phyloP scores from a whole-genome alignment of 2,329 filamentous ascomycete species.

The Ophiostoma novo-ulmi region DNA sequence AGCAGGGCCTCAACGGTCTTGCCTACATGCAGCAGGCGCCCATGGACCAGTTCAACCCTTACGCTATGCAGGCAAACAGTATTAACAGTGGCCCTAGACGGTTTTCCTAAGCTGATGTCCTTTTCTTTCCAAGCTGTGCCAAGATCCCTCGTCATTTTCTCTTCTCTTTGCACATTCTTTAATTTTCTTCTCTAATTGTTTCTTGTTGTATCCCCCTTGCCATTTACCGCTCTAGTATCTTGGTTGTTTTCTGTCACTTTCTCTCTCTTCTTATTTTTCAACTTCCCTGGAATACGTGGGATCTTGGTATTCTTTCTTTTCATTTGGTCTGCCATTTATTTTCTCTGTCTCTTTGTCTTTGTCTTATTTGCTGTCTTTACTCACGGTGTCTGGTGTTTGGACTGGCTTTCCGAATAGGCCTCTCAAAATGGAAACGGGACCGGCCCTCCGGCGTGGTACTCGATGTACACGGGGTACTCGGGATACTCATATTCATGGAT shows the following conservation, averaged over 20 bases:
- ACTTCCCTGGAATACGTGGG: background rate
- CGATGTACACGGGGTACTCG: background rate
- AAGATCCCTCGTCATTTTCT: background rate
- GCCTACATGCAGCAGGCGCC: conserved; percentile 48
- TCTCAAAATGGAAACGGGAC: conserved; percentile 4
- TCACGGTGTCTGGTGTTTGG: conserved; percentile 16
- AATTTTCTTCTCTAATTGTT: background rate
- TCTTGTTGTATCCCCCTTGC: conserved; percentile 2
- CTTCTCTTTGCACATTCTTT: background rate
- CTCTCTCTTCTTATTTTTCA: background rate
- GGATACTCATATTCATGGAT: background rate
- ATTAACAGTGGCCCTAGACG: conserved; percentile 34
- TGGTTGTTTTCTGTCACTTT: background rate
- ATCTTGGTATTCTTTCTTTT: conserved; percentile 5
- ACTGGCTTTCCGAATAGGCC: background rate
- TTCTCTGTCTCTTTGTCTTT: conserved; percentile 2
- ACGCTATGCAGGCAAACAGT: conserved; percentile 43
- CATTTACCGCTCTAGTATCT: background rate
- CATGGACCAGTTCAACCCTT: conserved; percentile 50
- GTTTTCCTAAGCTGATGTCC: conserved; percentile 42
- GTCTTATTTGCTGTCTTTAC: background rate
- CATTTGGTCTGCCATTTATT: background rate
- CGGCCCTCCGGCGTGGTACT: background rate
- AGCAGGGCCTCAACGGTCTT: conserved; percentile 58
- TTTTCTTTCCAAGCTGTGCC: background rate